Percentiles rank a stretch among this genome's conserved stretches.
Evolutionary conservation across 1,284 basidiomycete species (phyloP).

Genomic region (Puccinia hordei): DNA sequence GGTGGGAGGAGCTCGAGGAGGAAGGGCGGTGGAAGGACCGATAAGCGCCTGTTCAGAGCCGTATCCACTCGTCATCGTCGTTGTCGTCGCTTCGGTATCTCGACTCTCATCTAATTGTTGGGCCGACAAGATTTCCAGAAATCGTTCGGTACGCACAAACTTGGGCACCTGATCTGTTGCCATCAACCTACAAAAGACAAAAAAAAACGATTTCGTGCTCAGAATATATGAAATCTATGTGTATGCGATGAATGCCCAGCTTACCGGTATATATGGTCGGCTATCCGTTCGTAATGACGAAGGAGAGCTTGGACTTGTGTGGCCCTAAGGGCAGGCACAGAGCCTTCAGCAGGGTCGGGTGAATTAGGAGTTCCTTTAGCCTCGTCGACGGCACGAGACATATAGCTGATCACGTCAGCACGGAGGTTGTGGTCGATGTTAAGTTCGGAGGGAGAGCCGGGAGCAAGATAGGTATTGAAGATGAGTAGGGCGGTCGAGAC

Average conservation of each 20-base stretch:
- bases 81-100: neutral
- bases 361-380: constrained; percentile 36
- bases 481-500: constrained; percentile 93
- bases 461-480: constrained; percentile 91
- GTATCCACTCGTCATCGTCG: constrained; percentile 14
- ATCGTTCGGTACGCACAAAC: constrained; percentile 45
- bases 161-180: constrained; percentile 50
- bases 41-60: neutral
- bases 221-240: too few relatives aligned
- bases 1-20: too few relatives aligned
- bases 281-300: constrained; percentile 89
- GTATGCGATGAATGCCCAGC: too few relatives aligned
- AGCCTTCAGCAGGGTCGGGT: constrained; percentile 59
- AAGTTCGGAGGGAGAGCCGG: constrained; percentile 88
- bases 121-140: constrained; percentile 44
- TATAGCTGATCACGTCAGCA: constrained; percentile 87
- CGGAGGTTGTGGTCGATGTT: constrained; percentile 97
- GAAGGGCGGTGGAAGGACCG: too few relatives aligned
- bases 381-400: constrained; percentile 65
- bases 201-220: too few relatives aligned
- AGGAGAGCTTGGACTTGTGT: constrained; percentile 94
- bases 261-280: constrained; percentile 92
- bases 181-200: too few relatives aligned
- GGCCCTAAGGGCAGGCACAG: constrained; percentile 65
- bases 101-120: constrained; percentile 29